phyloP scores from a whole-genome alignment of 345 rosid genomes.

The Gossypium arboreum region DNA sequence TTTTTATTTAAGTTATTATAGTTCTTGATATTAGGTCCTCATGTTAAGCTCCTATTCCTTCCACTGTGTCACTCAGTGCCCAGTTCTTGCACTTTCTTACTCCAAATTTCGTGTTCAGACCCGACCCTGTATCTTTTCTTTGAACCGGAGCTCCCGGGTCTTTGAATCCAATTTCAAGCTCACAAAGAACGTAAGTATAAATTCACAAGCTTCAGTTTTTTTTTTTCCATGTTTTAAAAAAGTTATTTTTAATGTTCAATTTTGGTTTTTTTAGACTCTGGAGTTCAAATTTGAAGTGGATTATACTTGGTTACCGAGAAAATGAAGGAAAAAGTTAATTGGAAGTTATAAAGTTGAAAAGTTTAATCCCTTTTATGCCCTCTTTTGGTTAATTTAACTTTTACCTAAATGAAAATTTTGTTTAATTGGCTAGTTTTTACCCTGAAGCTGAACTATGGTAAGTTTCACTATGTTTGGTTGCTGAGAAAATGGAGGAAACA shows the following conservation, averaged over 20 bases:
- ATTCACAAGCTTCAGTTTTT: not conserved
- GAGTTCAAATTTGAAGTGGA: not conserved
- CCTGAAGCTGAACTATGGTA: not conserved
- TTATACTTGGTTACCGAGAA: slow-evolving; percentile 9
- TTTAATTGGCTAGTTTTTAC: not conserved
- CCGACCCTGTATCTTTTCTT: slow-evolving; percentile 34
- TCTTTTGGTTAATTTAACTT: not conserved
- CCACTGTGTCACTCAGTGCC: slow-evolving; percentile 48
- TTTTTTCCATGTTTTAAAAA: not conserved
- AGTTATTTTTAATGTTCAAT: not conserved
- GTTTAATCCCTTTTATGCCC: not conserved
- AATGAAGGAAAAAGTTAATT: not conserved
- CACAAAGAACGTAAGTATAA: slow-evolving; percentile 44
- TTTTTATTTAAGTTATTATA: slow-evolving; percentile 22
- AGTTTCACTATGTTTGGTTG: not conserved
- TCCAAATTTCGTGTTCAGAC: slow-evolving; percentile 44
- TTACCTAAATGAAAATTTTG: not conserved
- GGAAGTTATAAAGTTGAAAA: slow-evolving; percentile 1
- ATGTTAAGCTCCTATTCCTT: slow-evolving; percentile 84
- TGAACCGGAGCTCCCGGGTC: slow-evolving; percentile 40
- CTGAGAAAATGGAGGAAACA: not conserved
- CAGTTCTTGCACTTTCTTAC: slow-evolving; percentile 41
- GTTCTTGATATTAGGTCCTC: slow-evolving; percentile 24
- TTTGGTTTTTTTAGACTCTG: slow-evolving; percentile 6
- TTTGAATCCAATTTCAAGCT: slow-evolving; percentile 39